Evolutionary conservation across 179 eudicot genomes (phyloP), one percentile per base, ranked within the genome.

Genomic region (Beta macrorhiza): DNA sequence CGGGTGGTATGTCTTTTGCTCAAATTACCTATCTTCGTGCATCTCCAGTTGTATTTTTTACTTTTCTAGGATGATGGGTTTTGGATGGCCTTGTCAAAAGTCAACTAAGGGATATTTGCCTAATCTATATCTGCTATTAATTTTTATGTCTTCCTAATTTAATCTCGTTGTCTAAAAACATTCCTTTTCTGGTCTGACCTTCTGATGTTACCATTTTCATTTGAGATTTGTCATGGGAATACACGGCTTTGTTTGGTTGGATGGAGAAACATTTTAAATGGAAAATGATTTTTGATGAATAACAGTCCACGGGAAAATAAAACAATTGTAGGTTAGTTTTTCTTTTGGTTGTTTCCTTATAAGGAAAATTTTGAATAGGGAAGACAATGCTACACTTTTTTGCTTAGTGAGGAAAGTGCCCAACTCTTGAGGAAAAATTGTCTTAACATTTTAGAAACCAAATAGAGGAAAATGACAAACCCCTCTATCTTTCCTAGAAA

Each of bases 1-100:
- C 81, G 84, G 52, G 85, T 89, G 98, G 98, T 93, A 80, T 42
- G 68, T 64, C 16, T 61, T 58, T 12, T 77, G 13, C 69, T 79
- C 65, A 7, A 77, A 1, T 55, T 49, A 64, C 80, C 37, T 57
- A 14, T 4, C 5, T 64, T 8, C 8, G 37, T 59, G 29, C 45
- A 58, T 79, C 37, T 58, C 59, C 7, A 69, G 7, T 75, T 22
- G 76, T 47, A 19, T 69, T 12, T 15, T 67, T 29, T 11, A 19
- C 58, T 2, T 52, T 1, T 15, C 7, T 37, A 37, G 42, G 2
- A 37, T 3, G 42, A 37, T 37, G 4, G 42, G 42, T 72, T 15
- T 51, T 59, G 72, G 0, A 42, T 68, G 16, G 19, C 22, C 49
- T 68, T 68, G 9, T 42, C 10, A 19, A n/a, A 7, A 7, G 29